Evolutionary conservation across 2,329 filamentous ascomycete species (phyloP), one percentile per base, ranked within the genome.

Genomic region (Macrophomina pseudophaseolina): DNA sequence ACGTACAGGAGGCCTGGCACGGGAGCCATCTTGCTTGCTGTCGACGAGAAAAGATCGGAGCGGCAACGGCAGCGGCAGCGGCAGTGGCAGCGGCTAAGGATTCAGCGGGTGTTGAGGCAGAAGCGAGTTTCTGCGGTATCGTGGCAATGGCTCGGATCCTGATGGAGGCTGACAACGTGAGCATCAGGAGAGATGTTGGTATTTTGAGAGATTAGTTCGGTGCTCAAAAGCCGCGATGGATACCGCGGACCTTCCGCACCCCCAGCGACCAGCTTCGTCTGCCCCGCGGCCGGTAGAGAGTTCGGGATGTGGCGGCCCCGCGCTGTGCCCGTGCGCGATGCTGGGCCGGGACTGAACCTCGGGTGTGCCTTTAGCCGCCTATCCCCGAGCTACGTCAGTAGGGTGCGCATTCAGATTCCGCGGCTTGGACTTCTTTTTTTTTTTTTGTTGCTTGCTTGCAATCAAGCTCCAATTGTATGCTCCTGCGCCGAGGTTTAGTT

Each of bases 1-100:
- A 97, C 93, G 77, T 90, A 93, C 74, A 97, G 88, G 73, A 93
- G 88, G 68, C 92, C 92, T 9, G 86, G 86, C 65, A 78, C 82
- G 63, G 76, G 73, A 64, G 81, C 75, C 81, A 84, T 84, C 23
- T 14, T 62, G 58, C 14, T 23, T 23, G 23, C 52, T 28, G 32
- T 38, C 16, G 28, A 64, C 23, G n/a, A 7, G 40, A 2, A 66
- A 51, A 18, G 32, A 5, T 35, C 49, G 51, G 16, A 12, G 32
- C 51, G 51, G 51, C 32, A 54, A 23, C 23, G n/a, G 18, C 18
- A n/a, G n/a, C 38, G 42, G 48, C 14, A n/a, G n/a, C 38, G 28
- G 48, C 5, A 49, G 58, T n/a, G 40, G 38, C 14, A 33, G 48
- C 60, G 42, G 46, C 12, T 18, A 48, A 11, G 49, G 42, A 9